Evolutionary conservation across 805 yeast genomes (phyloP).

Genomic region (Jamesozyma rosinii): DNA sequence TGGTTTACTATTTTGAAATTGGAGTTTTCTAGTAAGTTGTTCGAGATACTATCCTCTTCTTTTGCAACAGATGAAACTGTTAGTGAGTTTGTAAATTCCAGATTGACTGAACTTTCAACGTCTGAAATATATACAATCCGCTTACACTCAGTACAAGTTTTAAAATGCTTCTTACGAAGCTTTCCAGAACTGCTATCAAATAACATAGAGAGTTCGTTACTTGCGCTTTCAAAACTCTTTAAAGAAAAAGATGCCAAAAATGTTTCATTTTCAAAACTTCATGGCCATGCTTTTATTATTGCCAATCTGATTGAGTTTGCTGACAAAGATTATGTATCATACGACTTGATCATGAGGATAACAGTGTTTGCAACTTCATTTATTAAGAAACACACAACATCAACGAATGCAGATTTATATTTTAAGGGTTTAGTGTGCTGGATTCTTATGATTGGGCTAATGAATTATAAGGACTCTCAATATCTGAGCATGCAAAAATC

Average conservation of each 20-base stretch:
- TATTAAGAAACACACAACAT: constrained; percentile 32
- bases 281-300: constrained; percentile 34
- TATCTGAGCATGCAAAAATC: constrained; percentile 47
- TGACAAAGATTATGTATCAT: constrained; percentile 37
- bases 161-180: constrained; percentile 28
- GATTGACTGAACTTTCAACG: constrained; percentile 32
- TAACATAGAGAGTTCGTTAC: constrained; percentile 30
- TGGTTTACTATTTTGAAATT: constrained; percentile 20
- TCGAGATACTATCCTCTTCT: constrained; percentile 23
- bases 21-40: constrained; percentile 15
- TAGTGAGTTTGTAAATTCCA: constrained; percentile 26
- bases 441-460: constrained; percentile 54
- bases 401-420: constrained; percentile 28
- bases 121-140: constrained; percentile 36
- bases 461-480: constrained; percentile 46
- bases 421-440: constrained; percentile 43
- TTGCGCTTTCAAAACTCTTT: constrained; percentile 30
- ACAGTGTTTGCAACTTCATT: constrained; percentile 38
- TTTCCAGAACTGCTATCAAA: constrained; percentile 32
- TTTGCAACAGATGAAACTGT: constrained; percentile 23
- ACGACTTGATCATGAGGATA: constrained; percentile 36
- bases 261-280: constrained; percentile 28
- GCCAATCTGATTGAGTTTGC: constrained; percentile 31
- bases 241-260: constrained; percentile 18
- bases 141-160: constrained; percentile 32